Percentiles rank a stretch among this genome's conserved stretches.
These are phyloP conservation scores for Metroxylon sagu DNA, from an alignment of 176 grass and related monocot species.

Conservation along the genomic window DNA sequence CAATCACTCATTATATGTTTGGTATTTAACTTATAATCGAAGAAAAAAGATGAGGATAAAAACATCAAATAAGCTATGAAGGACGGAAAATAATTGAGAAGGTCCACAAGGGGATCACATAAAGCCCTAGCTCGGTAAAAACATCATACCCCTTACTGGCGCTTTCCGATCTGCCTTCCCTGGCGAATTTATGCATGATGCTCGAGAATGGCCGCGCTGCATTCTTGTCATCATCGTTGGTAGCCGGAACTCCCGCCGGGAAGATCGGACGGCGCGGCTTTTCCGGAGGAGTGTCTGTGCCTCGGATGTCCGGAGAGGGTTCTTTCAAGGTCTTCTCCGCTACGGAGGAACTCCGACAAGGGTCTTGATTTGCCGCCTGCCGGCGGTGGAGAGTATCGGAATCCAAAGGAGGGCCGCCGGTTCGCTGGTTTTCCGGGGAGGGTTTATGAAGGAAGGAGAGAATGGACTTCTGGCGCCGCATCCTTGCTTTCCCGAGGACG, in stretches of 20 bases:
- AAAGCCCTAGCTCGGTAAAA: constrained; percentile 29
- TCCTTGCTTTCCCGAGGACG: background rate
- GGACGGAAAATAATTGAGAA: background rate
- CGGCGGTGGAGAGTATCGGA: background rate
- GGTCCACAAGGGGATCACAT: background rate
- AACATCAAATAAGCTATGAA: background rate
- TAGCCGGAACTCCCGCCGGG: constrained; percentile 3
- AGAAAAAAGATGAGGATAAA: background rate
- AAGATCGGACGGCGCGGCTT: constrained; percentile 32
- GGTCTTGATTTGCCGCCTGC: background rate
- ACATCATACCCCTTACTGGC: constrained; percentile 18
- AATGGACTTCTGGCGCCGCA: constrained; percentile 68
- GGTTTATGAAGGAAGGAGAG: constrained; percentile 65
- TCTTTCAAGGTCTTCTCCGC: background rate
- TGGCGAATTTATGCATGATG: constrained; percentile 60
- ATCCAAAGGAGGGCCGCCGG: background rate
- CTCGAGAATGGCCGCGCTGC: constrained; percentile 26
- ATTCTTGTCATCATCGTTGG: background rate
- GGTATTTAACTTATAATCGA: background rate
- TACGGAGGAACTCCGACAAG: background rate
- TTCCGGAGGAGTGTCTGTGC: constrained; percentile 47
- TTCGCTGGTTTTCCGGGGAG: constrained; percentile 10
- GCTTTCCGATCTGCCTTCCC: constrained; percentile 2
- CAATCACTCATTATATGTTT: no score
- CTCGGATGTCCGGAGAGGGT: constrained; percentile 20